Evolutionary conservation across 106 monocot species (phyloP).

Genomic region (Dendrobium catenatum): DNA sequence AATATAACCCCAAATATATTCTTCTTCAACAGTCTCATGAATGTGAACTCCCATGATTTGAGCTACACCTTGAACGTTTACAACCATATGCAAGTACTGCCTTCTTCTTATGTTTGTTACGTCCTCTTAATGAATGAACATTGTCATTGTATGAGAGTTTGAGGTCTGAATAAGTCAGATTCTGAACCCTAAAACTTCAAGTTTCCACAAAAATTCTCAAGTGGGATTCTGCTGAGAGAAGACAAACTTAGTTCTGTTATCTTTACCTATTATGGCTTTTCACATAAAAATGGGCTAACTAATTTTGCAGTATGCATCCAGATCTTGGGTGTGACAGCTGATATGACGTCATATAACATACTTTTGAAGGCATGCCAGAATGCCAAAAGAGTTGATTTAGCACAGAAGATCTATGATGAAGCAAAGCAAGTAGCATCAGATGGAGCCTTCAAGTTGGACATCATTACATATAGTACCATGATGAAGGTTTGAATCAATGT

Average conservation of each 20-base stretch:
- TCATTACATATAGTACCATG: constrained; percentile 84
- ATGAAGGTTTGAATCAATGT: constrained; percentile 56
- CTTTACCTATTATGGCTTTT: background rate
- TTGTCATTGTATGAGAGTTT: background rate
- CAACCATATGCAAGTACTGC: constrained; percentile 86
- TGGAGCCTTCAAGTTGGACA: constrained; percentile 51
- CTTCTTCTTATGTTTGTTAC: background rate
- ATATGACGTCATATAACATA: constrained; percentile 84
- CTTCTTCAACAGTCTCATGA: constrained; percentile 96
- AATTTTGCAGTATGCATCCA: constrained; percentile 23
- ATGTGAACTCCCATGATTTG: constrained; percentile 86
- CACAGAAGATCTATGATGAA: constrained; percentile 63
- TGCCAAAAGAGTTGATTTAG: constrained; percentile 79
- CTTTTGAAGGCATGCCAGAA: constrained; percentile 77
- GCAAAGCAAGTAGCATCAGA: constrained; percentile 38
- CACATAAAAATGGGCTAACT: background rate
- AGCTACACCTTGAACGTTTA: constrained; percentile 75
- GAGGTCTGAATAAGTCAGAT: background rate
- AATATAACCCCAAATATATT: constrained; percentile 67
- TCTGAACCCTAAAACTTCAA: background rate
- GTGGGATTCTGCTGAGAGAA: background rate
- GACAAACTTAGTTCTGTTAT: background rate
- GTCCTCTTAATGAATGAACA: background rate
- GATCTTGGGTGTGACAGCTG: constrained; percentile 48
- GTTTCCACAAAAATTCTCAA: background rate